These are phyloP conservation scores for Apophysomyces ossiformis DNA, from an alignment of 371 early-diverging fungal genomes.

Conservation along the genomic window DNA sequence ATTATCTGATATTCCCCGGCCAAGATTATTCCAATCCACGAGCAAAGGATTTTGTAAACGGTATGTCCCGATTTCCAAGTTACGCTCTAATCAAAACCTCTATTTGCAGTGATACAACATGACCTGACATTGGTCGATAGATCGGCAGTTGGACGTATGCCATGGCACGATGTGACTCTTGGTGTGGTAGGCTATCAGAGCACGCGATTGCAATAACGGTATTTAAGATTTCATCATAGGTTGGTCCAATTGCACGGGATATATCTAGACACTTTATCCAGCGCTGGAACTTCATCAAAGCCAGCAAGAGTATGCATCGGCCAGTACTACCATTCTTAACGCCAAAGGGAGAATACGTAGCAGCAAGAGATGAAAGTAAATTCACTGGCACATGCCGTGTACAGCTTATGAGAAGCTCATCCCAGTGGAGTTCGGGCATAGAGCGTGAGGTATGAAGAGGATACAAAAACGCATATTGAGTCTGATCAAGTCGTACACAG, in stretches of 20 bases:
- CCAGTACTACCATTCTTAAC: slow-evolving; percentile 70
- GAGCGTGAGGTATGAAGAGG: slow-evolving; percentile 47
- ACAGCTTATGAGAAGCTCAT: slow-evolving; percentile 71
- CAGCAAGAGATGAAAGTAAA: slow-evolving; percentile 68
- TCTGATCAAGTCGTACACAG: slow-evolving; percentile 32
- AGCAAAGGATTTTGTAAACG: slow-evolving; percentile 84
- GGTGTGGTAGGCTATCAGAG: slow-evolving; percentile 51
- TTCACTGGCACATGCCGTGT: slow-evolving; percentile 71
- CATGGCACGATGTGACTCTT: slow-evolving; percentile 95
- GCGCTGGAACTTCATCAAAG: slow-evolving; percentile 90
- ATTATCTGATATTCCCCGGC: slow-evolving; percentile 72
- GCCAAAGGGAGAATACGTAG: slow-evolving; percentile 83
- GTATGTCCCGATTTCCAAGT: slow-evolving; percentile 30
- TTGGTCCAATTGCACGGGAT: slow-evolving; percentile 83
- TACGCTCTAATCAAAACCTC: neutral
- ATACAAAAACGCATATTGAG: neutral
- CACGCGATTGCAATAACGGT: too few relatives aligned
- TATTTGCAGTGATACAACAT: slow-evolving; percentile 51
- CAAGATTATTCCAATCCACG: slow-evolving; percentile 95
- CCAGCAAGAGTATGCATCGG: slow-evolving; percentile 67
- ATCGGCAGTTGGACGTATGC: slow-evolving; percentile 78
- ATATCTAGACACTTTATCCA: slow-evolving; percentile 90
- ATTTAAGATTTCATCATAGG: slow-evolving; percentile 17
- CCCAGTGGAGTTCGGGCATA: slow-evolving; percentile 73
- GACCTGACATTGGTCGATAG: slow-evolving; percentile 64